Percentiles rank a stretch among this genome's conserved stretches.
These are phyloP conservation scores for Amanita fuliginea DNA, from an alignment of 768 basidiomycete genomes.

Conservation along the genomic window DNA sequence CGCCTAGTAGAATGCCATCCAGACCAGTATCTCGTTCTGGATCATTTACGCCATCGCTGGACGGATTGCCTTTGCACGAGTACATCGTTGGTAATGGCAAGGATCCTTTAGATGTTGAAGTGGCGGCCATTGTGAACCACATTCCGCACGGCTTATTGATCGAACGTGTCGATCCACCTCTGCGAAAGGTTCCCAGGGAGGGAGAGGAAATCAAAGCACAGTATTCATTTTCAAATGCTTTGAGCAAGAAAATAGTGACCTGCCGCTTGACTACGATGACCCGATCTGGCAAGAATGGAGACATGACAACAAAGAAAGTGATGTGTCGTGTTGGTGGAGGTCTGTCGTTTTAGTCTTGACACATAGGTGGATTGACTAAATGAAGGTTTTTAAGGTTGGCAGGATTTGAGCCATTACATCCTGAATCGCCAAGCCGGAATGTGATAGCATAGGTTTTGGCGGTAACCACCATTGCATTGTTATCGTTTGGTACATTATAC, in stretches of 20 bases:
- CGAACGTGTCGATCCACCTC: constrained; percentile 71
- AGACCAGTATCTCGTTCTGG: constrained; percentile 58
- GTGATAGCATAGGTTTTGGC: constrained; percentile 15
- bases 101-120: constrained; percentile 78
- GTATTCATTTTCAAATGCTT: constrained; percentile 68
- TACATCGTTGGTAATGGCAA: constrained; percentile 56
- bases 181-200: constrained; percentile 51
- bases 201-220: constrained; percentile 77
- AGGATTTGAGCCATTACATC: constrained; percentile 68
- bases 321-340: constrained; percentile 89
- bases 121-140: constrained; percentile 64
- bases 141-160: constrained; percentile 69
- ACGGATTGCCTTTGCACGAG: constrained; percentile 41
- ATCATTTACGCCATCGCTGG: constrained; percentile 48
- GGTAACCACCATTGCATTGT: neutral
- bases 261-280: constrained; percentile 74
- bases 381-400: constrained; percentile 47
- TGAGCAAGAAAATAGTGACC: constrained; percentile 66
- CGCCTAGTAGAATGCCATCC: constrained; percentile 39
- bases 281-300: constrained; percentile 40
- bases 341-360: constrained; percentile 19
- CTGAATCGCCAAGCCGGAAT: constrained; percentile 67
- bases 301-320: constrained; percentile 64
- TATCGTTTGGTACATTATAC: constrained; percentile 6
- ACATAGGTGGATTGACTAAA: neutral